These are phyloP conservation scores for Salix purpurea DNA, from an alignment of 345 rosid species.

Conservation along the genomic window DNA sequence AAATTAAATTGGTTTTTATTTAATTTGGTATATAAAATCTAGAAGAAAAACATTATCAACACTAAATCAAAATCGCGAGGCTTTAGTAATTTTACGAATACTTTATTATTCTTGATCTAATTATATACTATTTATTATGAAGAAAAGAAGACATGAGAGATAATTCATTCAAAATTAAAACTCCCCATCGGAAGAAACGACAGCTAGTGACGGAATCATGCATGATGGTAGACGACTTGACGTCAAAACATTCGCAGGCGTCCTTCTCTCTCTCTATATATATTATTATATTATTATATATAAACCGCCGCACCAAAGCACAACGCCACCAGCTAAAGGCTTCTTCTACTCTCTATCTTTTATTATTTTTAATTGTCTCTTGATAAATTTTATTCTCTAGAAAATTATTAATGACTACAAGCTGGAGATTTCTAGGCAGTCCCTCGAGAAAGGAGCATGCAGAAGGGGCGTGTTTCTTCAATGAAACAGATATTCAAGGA, in stretches of 20 bases:
- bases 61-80: no score
- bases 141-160: no score
- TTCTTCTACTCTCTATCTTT: slow-evolving; percentile 3
- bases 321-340: slow-evolving; percentile 32
- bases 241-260: slow-evolving; percentile 9
- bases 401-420: neutral
- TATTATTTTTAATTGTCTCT: neutral
- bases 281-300: no score
- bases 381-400: neutral
- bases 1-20: no score
- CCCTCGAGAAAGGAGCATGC: neutral
- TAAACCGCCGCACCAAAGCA: slow-evolving; percentile 37
- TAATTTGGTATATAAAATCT: no score
- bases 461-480: neutral
- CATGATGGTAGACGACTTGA: slow-evolving; percentile 3
- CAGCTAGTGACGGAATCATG: neutral
- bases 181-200: neutral
- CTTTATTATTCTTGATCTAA: neutral
- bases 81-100: no score
- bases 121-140: no score
- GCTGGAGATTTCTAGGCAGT: neutral
- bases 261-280: neutral
- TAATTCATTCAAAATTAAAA: no score
- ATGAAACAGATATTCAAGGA: neutral
- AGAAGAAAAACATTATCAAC: no score